Percentiles rank a stretch among this genome's conserved stretches.
Conservation (phyloP, 371 early-diverging fungal genomes). For the Rhizopus arrhizus region DNA sequence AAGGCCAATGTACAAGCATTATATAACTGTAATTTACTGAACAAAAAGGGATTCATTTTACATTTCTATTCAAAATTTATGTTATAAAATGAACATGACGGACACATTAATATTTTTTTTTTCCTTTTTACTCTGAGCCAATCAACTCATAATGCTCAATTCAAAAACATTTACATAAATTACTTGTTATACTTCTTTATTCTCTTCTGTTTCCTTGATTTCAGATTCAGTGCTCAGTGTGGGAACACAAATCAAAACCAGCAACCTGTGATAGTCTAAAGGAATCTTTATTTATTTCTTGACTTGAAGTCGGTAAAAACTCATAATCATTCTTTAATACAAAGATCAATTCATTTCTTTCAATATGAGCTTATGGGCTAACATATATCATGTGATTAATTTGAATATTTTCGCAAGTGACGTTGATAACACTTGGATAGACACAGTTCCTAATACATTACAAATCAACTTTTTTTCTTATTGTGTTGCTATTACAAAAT, state of each 20-base stretch:
- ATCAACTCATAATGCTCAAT: too few relatives aligned
- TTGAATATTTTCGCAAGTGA: conserved; percentile 57
- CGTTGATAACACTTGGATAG: conserved; percentile 64
- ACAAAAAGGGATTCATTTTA: too few relatives aligned
- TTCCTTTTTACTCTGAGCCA: too few relatives aligned
- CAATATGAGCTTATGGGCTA: conserved; percentile 54
- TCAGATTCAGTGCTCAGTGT: conserved; percentile 55
- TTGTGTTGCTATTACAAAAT: conserved; percentile 33
- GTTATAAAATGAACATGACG: too few relatives aligned
- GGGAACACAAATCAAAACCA: conserved; percentile 81
- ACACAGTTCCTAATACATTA: conserved; percentile 52
- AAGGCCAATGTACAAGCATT: too few relatives aligned
- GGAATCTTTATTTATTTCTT: conserved; percentile 58
- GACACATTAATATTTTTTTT: too few relatives aligned
- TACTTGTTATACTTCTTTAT: too few relatives aligned
- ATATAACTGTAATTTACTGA: too few relatives aligned
- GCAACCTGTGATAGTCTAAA: conserved; percentile 66
- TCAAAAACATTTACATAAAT: too few relatives aligned
- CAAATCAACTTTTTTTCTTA: conserved; percentile 13
- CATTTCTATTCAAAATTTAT: too few relatives aligned
- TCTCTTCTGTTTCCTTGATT: too few relatives aligned
- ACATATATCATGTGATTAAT: conserved; percentile 73
- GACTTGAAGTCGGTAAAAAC: conserved; percentile 63
- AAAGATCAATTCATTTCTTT: neutral
- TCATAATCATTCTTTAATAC: conserved; percentile 16